Conservation (phyloP, 179 eudicot species). For the Beta corolliflora region DNA sequence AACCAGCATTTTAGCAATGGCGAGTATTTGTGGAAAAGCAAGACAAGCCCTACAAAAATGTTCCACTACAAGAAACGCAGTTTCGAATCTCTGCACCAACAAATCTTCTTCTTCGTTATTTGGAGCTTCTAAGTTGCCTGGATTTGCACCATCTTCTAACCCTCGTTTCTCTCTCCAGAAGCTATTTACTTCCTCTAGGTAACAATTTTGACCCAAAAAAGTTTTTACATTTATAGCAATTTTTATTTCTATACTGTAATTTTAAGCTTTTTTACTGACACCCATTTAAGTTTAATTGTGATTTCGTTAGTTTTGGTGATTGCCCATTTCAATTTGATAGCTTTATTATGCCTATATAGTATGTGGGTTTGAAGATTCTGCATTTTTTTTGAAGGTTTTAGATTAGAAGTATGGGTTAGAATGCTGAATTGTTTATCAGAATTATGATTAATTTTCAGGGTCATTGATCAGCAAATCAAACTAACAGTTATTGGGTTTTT, state of each 20-base stretch:
- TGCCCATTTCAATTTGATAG: slow-evolving; percentile 1
- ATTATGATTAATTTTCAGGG: background rate
- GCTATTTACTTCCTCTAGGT: slow-evolving; percentile 52
- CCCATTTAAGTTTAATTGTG: background rate
- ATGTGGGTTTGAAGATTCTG: no score
- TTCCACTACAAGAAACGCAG: slow-evolving; percentile 36
- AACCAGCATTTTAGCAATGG: slow-evolving; percentile 36
- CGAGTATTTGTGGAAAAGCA: slow-evolving; percentile 45
- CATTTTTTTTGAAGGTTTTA: no score
- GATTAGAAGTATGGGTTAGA: background rate
- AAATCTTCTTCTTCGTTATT: slow-evolving; percentile 21
- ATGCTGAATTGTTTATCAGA: background rate
- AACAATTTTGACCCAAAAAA: background rate
- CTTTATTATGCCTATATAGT: background rate
- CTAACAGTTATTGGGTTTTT: background rate
- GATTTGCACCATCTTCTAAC: slow-evolving; percentile 28
- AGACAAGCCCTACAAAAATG: slow-evolving; percentile 43
- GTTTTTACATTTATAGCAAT: background rate
- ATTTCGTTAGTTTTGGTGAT: background rate
- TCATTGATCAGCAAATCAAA: background rate
- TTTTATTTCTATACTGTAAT: background rate
- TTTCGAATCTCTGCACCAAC: slow-evolving; percentile 26
- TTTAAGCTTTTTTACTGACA: background rate
- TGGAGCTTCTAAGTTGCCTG: slow-evolving; percentile 27
- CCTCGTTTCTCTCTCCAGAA: slow-evolving; percentile 38